Evolutionary conservation across 2,329 filamentous ascomycete genomes (phyloP).

Genomic region (Fusarium oligoseptatum): DNA sequence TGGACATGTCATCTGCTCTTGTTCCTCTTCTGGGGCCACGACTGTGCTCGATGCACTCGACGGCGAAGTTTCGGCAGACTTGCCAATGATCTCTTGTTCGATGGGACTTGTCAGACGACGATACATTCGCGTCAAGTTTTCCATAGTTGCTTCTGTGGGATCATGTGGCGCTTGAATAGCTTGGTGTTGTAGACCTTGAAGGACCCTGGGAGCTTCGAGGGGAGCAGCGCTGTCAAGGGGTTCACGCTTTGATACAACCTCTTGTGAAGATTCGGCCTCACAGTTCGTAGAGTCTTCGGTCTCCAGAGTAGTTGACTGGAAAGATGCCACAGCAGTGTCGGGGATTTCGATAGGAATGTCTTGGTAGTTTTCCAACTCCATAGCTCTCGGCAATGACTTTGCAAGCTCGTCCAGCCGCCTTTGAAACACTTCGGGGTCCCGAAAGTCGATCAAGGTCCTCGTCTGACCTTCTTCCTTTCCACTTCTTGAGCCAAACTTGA

Average conservation of each 20-base stretch:
- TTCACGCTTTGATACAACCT: no score
- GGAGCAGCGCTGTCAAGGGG: no score
- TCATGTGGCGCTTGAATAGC: background rate
- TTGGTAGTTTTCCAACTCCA: background rate
- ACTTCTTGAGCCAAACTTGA: background rate
- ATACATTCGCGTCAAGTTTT: background rate
- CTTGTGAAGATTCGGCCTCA: background rate
- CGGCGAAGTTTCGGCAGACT: background rate
- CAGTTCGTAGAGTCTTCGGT: background rate
- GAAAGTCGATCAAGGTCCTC: background rate
- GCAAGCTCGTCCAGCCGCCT: background rate
- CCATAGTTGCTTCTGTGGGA: background rate
- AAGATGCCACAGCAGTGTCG: background rate
- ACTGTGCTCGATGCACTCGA: background rate
- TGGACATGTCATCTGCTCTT: background rate
- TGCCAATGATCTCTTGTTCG: background rate
- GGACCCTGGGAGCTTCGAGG: background rate
- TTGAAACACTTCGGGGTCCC: background rate
- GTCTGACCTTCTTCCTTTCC: background rate
- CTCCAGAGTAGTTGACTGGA: background rate
- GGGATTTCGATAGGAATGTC: background rate
- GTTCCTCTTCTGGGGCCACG: background rate
- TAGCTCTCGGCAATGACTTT: background rate
- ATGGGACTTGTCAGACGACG: background rate
- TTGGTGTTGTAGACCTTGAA: background rate